Base-by-base conservation (phyloP, 2,329 filamentous ascomycete genomes). In the Venturia pyrina region DNA sequence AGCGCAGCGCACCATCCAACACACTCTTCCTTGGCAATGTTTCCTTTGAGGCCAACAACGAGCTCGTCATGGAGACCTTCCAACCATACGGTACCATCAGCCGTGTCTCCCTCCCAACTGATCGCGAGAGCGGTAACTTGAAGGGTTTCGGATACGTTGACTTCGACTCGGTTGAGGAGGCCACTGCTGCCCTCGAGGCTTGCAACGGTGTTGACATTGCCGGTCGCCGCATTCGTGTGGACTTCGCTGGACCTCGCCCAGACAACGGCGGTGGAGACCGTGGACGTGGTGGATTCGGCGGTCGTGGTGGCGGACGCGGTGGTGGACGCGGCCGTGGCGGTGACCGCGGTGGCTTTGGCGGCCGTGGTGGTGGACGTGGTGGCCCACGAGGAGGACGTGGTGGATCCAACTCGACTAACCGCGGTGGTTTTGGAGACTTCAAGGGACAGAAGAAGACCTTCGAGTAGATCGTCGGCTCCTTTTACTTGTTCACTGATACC, bases 131-230 rank as follows among this genome's bases (percentile, higher is more conserved):
- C 68, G 92, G 91, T 70, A 85, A 87, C 71, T 87, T 89, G 75
- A 96, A 96, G 87, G 93, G 93, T 66, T 96, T 96, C 78, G 93
- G 91, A 65, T 97, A 97, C 76, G 88, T 96, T 69, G 88, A 88
- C 74, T 96, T 93, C 82, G 80, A 81, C 71, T 89, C 89, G 21
- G 77, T 95, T 68, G 91, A 96, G 37, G 92, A 96, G 72, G 91
- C 93, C 72, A 90, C 89, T 79, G 79, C 81, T 72, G 93, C 87
- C 32, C 86, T 91, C 71, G 82, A 88, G 71, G 80, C 82, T 66
- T 83, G 90, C 75, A 87, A 90, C 71, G 91, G 91, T 69, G 81
- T 82, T 66, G 87, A 90, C 67, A 83, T 95, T 71, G 83, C 81
- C 69, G 86, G 89, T 66, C 91, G 93, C 72, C 77, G 85, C 64